A percentile compares a stretch with the other conserved stretches of the same genome.
phyloP scores from a whole-genome alignment of 1,284 basidiomycete genomes.

The Termitomyces sp. region DNA sequence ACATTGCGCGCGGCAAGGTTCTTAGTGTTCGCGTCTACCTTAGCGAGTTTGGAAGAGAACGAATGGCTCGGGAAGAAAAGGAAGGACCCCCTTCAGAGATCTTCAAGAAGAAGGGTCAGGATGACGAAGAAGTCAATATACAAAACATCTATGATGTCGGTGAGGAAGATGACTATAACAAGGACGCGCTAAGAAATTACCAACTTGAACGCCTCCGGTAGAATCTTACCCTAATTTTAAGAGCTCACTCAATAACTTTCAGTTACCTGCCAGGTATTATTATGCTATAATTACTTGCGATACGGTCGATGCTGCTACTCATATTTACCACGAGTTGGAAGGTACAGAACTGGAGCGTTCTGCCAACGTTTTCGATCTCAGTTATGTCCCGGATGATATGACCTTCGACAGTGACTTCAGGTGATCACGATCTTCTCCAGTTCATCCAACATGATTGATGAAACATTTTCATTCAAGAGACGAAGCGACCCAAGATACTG shows the following conservation, averaged over 20 bases:
- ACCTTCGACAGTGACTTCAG: conserved; percentile 78
- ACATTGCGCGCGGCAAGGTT: conserved; percentile 54
- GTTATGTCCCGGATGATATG: conserved; percentile 93
- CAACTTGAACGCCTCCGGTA: conserved; percentile 91
- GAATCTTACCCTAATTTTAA: conserved; percentile 23
- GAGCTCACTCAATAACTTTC: conserved; percentile 1
- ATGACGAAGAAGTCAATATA: conserved; percentile 59
- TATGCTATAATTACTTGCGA: conserved; percentile 96
- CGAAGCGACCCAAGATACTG: conserved; percentile 72
- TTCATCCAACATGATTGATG: conserved; percentile 3
- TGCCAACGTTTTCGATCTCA: conserved; percentile 94
- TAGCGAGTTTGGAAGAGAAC: conserved; percentile 88
- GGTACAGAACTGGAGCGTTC: conserved; percentile 96
- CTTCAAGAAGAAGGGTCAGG: conserved; percentile 52
- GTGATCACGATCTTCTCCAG: conserved; percentile 33
- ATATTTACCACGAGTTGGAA: conserved; percentile 85
- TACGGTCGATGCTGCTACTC: conserved; percentile 69
- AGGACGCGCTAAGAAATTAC: conserved; percentile 86
- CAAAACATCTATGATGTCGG: conserved; percentile 65
- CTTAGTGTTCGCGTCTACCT: conserved; percentile 83
- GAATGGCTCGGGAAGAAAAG: conserved; percentile 83
- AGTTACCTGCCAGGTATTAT: conserved; percentile 67
- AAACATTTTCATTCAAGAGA: conserved; percentile 47
- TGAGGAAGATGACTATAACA: conserved; percentile 74
- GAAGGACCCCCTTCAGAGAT: conserved; percentile 90